Evolutionary conservation across 805 yeast species (phyloP).

Genomic region (Candida ficus): DNA sequence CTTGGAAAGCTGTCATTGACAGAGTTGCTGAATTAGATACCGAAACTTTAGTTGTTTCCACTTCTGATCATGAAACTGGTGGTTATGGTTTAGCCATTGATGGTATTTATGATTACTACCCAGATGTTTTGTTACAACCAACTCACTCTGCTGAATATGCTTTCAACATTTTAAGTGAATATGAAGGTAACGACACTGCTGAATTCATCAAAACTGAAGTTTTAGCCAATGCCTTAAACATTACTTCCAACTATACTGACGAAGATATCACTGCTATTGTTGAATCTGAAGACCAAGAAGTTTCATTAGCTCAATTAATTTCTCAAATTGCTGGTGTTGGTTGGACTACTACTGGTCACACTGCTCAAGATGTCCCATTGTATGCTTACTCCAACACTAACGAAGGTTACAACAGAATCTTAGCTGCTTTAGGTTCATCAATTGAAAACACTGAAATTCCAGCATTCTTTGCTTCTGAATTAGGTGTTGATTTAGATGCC

Average conservation of each 20-base stretch:
- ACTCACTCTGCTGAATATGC: constrained; percentile 73
- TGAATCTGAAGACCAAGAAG: constrained; percentile 28
- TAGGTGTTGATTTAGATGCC: constrained; percentile 40
- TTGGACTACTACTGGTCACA: constrained; percentile 95
- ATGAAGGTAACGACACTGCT: constrained; percentile 31
- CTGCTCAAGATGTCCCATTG: constrained; percentile 90
- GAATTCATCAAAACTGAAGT: constrained; percentile 47
- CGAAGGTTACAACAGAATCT: constrained; percentile 35
- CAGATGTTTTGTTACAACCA: constrained; percentile 61
- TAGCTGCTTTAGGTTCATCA: constrained; percentile 64
- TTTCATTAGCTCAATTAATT: constrained; percentile 58
- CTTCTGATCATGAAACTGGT: constrained; percentile 94
- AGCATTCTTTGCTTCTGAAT: constrained; percentile 53
- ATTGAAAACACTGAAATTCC: constrained; percentile 87
- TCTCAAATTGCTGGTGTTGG: constrained; percentile 79
- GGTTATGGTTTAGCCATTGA: constrained; percentile 76
- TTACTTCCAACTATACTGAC: constrained; percentile 25
- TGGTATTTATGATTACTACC: constrained; percentile 86
- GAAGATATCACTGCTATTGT: constrained; percentile 46
- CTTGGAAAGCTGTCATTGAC: constrained; percentile 67
- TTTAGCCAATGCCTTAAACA: constrained; percentile 33
- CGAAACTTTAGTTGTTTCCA: constrained; percentile 76
- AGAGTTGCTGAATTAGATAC: constrained; percentile 61
- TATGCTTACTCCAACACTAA: constrained; percentile 69
- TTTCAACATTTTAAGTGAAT: constrained; percentile 36